Conservation (phyloP, 257 asterid species). For the Solanum paucissectum region DNA sequence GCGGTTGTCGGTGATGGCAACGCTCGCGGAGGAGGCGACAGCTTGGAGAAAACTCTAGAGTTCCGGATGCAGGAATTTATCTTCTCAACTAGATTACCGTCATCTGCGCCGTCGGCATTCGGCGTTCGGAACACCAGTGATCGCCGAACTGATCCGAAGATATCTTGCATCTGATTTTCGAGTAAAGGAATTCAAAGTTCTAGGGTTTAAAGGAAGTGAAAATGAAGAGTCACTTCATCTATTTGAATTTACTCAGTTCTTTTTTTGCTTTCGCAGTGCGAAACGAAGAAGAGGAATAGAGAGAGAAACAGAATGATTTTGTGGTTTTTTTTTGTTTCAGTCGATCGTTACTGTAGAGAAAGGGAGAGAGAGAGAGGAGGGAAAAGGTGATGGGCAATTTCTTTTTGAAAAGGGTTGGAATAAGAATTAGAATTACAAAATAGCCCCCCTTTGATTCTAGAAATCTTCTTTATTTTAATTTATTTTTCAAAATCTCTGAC, state of each 20-base stretch:
- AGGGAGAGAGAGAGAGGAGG: constrained; percentile 3
- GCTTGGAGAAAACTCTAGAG: constrained; percentile 71
- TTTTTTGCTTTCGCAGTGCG: neutral
- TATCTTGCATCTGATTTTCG: constrained; percentile 65
- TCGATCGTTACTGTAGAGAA: constrained; percentile 5
- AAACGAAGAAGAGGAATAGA: neutral
- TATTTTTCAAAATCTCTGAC: neutral
- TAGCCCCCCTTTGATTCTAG: neutral
- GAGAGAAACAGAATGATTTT: neutral
- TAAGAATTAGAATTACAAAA: neutral
- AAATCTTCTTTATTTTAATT: neutral
- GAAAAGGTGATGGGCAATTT: neutral
- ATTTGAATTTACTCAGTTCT: neutral
- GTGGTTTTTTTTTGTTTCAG: neutral
- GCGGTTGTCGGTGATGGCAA: constrained; percentile 19
- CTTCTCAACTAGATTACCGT: constrained; percentile 82
- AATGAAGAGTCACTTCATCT: neutral
- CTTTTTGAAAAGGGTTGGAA: constrained; percentile 7
- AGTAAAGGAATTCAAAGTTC: neutral
- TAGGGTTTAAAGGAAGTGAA: neutral
- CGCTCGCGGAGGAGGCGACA: constrained; percentile 48
- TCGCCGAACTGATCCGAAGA: constrained; percentile 89
- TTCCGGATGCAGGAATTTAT: constrained; percentile 80
- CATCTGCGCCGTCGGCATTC: constrained; percentile 22
- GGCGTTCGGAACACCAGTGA: constrained; percentile 83